Conservation (phyloP, 768 basidiomycete species). For the Psilocybe cubensis region DNA sequence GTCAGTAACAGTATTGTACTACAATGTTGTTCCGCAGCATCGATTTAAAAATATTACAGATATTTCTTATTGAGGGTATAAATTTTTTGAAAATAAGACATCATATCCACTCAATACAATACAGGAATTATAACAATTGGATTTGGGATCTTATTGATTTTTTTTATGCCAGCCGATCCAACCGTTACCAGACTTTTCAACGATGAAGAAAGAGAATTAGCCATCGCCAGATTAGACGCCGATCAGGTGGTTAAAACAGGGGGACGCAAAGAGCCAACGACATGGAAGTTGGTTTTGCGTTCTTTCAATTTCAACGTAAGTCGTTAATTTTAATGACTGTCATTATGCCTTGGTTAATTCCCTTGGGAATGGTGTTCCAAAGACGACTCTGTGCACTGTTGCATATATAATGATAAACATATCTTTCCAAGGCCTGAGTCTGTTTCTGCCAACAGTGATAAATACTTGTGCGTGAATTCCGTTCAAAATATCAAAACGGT, state of each 20-base stretch:
- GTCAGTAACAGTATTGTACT: slow-evolving; percentile 14
- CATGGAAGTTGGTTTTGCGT: slow-evolving; percentile 21
- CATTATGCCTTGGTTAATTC: neutral
- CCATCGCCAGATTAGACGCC: slow-evolving; percentile 32
- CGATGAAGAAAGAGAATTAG: slow-evolving; percentile 29
- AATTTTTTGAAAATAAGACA: neutral
- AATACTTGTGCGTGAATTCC: slow-evolving; percentile 41
- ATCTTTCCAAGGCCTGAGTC: slow-evolving; percentile 46
- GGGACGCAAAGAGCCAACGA: slow-evolving; percentile 31
- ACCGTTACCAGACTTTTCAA: slow-evolving; percentile 30
- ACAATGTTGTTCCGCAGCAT: neutral
- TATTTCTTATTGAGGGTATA: slow-evolving; percentile 36
- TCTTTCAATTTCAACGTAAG: slow-evolving; percentile 27
- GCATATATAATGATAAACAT: slow-evolving; percentile 41
- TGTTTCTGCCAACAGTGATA: slow-evolving; percentile 52
- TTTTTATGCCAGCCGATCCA: slow-evolving; percentile 31
- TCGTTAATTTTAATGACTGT: neutral
- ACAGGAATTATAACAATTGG: slow-evolving; percentile 31
- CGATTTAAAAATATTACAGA: slow-evolving; percentile 14
- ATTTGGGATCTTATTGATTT: slow-evolving; percentile 25
- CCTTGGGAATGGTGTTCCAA: neutral
- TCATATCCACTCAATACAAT: neutral
- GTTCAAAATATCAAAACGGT: neutral
- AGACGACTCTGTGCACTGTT: slow-evolving; percentile 35
- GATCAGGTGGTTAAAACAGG: slow-evolving; percentile 30